Evolutionary conservation across 169 alveolate genomes (phyloP), one percentile per base, ranked within the genome.

Genomic region (Plasmodium blacklocki): DNA sequence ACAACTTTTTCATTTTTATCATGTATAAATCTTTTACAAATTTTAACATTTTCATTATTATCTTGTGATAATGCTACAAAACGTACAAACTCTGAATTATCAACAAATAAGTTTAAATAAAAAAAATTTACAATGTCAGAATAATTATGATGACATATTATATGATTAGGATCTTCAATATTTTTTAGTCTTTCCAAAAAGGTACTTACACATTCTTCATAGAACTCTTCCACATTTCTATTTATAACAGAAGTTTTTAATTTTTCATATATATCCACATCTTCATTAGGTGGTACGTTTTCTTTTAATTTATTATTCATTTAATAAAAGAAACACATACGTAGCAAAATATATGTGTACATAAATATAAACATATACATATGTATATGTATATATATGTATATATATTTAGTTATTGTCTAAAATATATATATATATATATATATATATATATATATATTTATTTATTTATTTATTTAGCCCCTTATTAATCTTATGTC

Each of bases 71-170:
- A 3, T 2, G 7, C 6, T 32, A 32, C 45, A 32, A 32, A 3
- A 49, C 71, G 52, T n/a, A 66, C 29, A 59, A 78, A 78, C 67
- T 78, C 89, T 3, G 29, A 52, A 64, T 78, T 64, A 43, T 78
- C 89, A 29, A 29, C 47, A 64, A 78, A 23, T 66, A 78, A 19
- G 9, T 52, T 66, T 29, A 47, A 45, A 32, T 78, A 78, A 78
- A 78, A 78, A 78, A 78, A 78, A 19, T 26, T 49, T 21, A 78
- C 78, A 15, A 59, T 47, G 47, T 78, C 89, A 18, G 75, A 73
- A 43, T 78, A 64, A 12, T 23, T 58, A 21, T 78, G 29, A 32
- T 78, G 64, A 60, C 89, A 78, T 29, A 78, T 78, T n/a, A 78
- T 47, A 59, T 78, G 89, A 59, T 58, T 49, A 7, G 58, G 49